Evolutionary conservation across 176 grass and related monocot genomes (phyloP).

Genomic region (Bonia amplexicaulis): DNA sequence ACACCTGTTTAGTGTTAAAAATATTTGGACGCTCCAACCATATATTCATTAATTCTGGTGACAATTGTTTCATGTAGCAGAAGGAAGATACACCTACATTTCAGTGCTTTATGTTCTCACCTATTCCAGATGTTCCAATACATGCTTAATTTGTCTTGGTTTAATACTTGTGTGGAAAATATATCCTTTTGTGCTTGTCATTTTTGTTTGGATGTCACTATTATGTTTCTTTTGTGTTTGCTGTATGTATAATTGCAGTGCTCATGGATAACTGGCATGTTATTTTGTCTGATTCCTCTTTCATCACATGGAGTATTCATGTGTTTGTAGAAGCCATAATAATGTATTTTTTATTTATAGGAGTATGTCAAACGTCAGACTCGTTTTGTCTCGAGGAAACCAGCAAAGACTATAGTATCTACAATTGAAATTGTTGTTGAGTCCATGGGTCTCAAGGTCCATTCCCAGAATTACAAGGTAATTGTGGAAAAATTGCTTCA

Average conservation of each 20-base stretch:
- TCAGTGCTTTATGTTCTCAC: not conserved
- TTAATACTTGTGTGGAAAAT: not conserved
- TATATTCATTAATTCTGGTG: not conserved
- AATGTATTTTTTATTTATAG: slow-evolving; percentile 34
- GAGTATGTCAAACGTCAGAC: slow-evolving; percentile 91
- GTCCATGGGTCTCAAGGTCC: slow-evolving; percentile 83
- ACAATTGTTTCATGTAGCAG: not conserved
- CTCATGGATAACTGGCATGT: not conserved
- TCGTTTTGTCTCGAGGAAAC: slow-evolving; percentile 85
- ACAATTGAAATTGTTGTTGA: slow-evolving; percentile 65
- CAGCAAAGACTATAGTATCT: slow-evolving; percentile 64
- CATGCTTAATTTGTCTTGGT: not conserved
- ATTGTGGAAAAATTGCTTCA: slow-evolving; percentile 16
- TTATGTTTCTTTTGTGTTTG: not conserved
- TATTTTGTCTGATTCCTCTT: not conserved
- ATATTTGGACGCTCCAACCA: not conserved
- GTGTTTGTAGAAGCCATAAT: not conserved
- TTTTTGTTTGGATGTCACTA: not conserved
- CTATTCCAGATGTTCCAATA: not conserved
- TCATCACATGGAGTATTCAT: not conserved
- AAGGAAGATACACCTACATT: not conserved
- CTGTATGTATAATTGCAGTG: not conserved
- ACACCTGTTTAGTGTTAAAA: not conserved
- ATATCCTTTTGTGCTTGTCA: not conserved
- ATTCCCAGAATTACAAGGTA: slow-evolving; percentile 97